Base-by-base conservation (phyloP, 2,329 filamentous ascomycete genomes). In the Fusarium guadeloupense region DNA sequence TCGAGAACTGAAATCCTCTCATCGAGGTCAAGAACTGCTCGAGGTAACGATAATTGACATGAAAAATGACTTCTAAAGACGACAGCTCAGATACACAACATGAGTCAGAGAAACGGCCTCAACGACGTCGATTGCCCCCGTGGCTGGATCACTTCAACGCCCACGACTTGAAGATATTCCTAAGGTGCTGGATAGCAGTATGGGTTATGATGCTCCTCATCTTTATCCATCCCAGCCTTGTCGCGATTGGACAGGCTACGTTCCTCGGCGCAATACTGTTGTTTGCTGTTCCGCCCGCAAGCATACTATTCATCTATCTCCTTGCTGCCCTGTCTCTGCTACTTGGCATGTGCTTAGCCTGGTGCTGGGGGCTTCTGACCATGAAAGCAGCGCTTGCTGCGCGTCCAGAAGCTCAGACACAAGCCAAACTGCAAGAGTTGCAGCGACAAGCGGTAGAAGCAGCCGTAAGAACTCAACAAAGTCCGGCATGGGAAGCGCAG, bases 361-460 rank as follows among this genome's bases (percentile, higher is more conserved):
- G 81, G 80, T 79, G 73, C 6, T 83, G 81, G 81, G 81, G 81
- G 4, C 70, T 81, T 3, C 69, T 82, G 39, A 71, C 75, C 0
- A 82, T 81, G 79, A 80, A 81, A 54, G 80, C 79, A 3, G 81
- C 80, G 4, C 55, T 76, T 9, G 78, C 80, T 1, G 75, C 76
- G 3, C 71, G 81, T 13, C 73, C 80, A 3, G 71, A 70, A 5
- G 66, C 72, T 0, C 75, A 78, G 8, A 78, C 76, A 0, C 71
- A 76, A 41, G 71, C 72, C 1, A 64, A 56, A 40, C 51, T 78
- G 4, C 66, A 67, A 8, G 66, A 71, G 1, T 64, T 83, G 20
- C 72, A 75, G 41, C 63, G 72, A 17, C 66, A 73, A 26, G 77
- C 76, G 1, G 77, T 68, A n/a, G 48, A 69, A 6, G 71, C 70